Conservation (phyloP, 441 rosid species). For the Pelargonium australe region DNA sequence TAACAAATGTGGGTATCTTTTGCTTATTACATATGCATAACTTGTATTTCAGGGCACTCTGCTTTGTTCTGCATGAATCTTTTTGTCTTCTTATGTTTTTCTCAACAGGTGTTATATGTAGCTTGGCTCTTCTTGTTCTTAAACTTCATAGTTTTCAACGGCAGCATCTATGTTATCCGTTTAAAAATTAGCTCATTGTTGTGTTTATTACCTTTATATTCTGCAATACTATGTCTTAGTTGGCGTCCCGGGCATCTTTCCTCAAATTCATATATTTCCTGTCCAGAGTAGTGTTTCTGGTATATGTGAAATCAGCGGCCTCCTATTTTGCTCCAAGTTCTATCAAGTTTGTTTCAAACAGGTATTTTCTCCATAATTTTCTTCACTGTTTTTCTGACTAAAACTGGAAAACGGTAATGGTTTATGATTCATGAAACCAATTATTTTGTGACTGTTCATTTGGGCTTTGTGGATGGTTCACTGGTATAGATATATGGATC, state of each 20-base stretch:
- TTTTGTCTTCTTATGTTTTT: not conserved
- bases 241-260: not conserved
- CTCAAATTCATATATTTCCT: not conserved
- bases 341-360: slow-evolving; percentile 2
- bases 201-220: too few species aligned
- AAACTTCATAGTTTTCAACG: slow-evolving; percentile 9
- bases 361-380: not conserved
- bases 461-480: slow-evolving; percentile 7
- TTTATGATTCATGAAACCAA: not conserved
- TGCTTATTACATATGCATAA: not conserved
- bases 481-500: not conserved
- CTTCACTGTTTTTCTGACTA: not conserved
- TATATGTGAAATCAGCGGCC: slow-evolving; percentile 1
- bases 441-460: not conserved
- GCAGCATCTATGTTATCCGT: not conserved
- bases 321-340: not conserved
- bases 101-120: not conserved
- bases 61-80: not conserved
- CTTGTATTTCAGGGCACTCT: not conserved
- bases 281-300: not conserved
- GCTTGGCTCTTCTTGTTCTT: slow-evolving; percentile 5
- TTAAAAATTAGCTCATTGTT: not conserved
- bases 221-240: not conserved
- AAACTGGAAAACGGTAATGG: not conserved
- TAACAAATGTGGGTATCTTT: not conserved